Evolutionary conservation across 2,329 filamentous ascomycete genomes (phyloP).

Genomic region (Raffaelea arxii): DNA sequence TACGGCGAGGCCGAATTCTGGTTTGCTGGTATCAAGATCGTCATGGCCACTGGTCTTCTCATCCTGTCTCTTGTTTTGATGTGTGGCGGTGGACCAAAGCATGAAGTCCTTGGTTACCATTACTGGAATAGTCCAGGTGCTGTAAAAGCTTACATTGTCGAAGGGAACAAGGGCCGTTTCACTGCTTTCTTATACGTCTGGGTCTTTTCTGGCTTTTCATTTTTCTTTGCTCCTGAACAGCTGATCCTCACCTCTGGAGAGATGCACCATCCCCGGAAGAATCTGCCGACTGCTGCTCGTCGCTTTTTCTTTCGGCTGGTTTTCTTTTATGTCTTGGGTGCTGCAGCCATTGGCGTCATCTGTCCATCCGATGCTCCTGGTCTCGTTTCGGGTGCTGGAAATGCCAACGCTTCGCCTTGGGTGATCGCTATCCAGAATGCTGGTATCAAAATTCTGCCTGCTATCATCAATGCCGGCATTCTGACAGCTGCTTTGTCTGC

Average conservation of each 20-base stretch:
- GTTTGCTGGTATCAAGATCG: constrained; percentile 31
- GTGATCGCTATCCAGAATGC: constrained; percentile 42
- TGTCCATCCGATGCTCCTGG: constrained; percentile 46
- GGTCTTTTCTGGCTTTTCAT: constrained; percentile 27
- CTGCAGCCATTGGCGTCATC: constrained; percentile 56
- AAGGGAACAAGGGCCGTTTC: constrained; percentile 27
- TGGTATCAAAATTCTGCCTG: constrained; percentile 37
- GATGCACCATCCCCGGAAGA: constrained; percentile 55
- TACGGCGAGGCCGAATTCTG: constrained; percentile 32
- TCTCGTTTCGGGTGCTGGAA: constrained; percentile 25
- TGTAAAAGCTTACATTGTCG: constrained; percentile 22
- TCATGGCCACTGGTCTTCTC: constrained; percentile 38
- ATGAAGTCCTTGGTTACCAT: constrained; percentile 29
- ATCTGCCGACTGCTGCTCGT: constrained; percentile 56
- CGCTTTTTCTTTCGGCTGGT: constrained; percentile 59
- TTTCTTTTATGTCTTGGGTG: constrained; percentile 56
- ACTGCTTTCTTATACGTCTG: constrained; percentile 14
- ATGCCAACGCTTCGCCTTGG: constrained; percentile 39
- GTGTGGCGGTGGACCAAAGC: constrained; percentile 41
- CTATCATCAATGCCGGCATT: constrained; percentile 43
- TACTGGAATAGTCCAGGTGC: constrained; percentile 33
- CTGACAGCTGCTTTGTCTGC: constrained; percentile 46
- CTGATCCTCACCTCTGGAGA: constrained; percentile 60
- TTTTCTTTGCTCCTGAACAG: constrained; percentile 38
- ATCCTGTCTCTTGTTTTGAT: constrained; percentile 41